Evolutionary conservation across 495 filamentous ascomycete genomes (phyloP), one percentile per base, ranked within the genome.

Genomic region (Penicillium subrubescens): DNA sequence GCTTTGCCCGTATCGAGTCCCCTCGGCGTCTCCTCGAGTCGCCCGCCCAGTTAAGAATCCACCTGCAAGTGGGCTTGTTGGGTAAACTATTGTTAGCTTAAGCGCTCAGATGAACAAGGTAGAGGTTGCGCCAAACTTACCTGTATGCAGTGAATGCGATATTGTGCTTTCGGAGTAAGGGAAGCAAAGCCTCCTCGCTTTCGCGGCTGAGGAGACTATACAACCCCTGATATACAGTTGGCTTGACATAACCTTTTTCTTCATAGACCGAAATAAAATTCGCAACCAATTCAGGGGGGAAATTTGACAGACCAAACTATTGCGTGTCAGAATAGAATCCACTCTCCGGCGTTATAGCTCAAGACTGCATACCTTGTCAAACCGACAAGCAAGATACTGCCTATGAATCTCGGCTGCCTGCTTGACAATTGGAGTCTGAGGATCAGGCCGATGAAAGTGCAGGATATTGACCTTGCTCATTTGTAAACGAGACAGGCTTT

Each of bases 31-130:
- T 21, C 69, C 71, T n/a, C 64, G 59, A 31, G 73, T 73, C 31
- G 70, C 48, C 60, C 77, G 80, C 8, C 77, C 73, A 7, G 83
- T 85, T 5, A 87, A 67, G 43, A 44, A 44, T 44, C 84, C 84
- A 25, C 81, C 83, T 8, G 81, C 82, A 5, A 84, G 75, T 1
- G 82, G 81, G 43, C 81, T 71, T 50, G 46, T 50, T 27, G 46
- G 46, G 8, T 44, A 44, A 19, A 44, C 10, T 19, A 44, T 21
- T 19, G 43, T 44, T 21, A 44, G n/a, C 8, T 21, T 19, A 2
- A 21, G 17, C 8, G 43, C 7, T 21, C n/a, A 19, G 5, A 44
- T 19, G 8, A 44, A 44, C n/a, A 6, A 44, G 43, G n/a, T 21
- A n/a, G 17, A 3, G 35, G 35, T 3, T 3, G 35, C 12, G 35